Evolutionary conservation across 306 rosid species (phyloP), one percentile per base, ranked within the genome.

Genomic region (Argentina anserina): DNA sequence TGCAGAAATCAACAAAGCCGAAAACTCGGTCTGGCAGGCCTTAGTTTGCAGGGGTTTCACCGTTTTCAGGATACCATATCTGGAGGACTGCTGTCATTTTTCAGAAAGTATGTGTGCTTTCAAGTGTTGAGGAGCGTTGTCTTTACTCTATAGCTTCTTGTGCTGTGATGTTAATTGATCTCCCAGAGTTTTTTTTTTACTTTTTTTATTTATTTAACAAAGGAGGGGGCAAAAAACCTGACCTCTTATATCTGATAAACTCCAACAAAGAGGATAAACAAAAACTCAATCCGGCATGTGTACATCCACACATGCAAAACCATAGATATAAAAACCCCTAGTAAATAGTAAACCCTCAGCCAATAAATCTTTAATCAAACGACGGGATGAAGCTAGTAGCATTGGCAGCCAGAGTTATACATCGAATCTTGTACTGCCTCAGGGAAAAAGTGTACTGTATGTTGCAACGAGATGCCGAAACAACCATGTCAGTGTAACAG

Each of bases 1-100:
- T 80, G 88, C 89, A 95, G 99, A 95, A 84, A 83, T 85, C 91
- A 60, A 78, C 90, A 13, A 81, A 87, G 84, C 89, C 89, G 0
- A 95, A 88, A 83, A 64, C 88, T 56, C 88, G 99, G 84, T 78
- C 86, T 34, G 74, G 85, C 31, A 86, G 99, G 10, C 96, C 97
- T 41, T 90, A 76, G 82, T 78, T n/a, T 68, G 20, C 41, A 21
- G 76, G 52, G 69, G 67, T 73, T 28, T 58, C 36, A 29, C 64
- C 21, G 17, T 59, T 67, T n/a, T 47, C 69, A 55, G 65, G 80
- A 70, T 34, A 41, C 69, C 49, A 67, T 69, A 76, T 82, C 67
- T 73, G 63, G 66, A 55, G 61, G 75, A 71, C 17, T 18, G 68
- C 65, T 69, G 67, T 69, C 52, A 37, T 70, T 50, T n/a, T 70